These are phyloP conservation scores for Pestalotiopsis sp. DNA, from an alignment of 2,329 filamentous ascomycete genomes.

Conservation along the genomic window DNA sequence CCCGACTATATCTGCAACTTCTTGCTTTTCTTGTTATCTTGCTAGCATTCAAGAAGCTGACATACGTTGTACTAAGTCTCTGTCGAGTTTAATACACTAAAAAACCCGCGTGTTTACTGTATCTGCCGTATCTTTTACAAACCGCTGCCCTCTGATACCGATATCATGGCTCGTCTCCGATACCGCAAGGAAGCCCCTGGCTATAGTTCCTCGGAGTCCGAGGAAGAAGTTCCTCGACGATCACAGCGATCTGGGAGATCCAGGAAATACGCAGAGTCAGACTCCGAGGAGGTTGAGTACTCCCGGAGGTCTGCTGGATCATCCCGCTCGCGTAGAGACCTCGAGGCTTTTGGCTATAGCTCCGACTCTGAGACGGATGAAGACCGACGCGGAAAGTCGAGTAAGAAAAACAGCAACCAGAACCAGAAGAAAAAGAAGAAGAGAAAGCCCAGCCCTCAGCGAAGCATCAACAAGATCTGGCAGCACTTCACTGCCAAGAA, in stretches of 20 bases:
- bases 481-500: constrained; percentile 60
- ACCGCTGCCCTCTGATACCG: neutral
- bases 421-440: constrained; percentile 61
- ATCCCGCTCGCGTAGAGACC: neutral
- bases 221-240: constrained; percentile 1
- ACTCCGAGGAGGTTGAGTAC: neutral
- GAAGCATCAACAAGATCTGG: constrained; percentile 70
- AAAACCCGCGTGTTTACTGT: neutral
- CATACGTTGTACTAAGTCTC: neutral
- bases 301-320: constrained; percentile 1
- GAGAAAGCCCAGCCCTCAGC: constrained; percentile 62
- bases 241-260: neutral
- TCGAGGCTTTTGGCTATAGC: constrained; percentile 44
- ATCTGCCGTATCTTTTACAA: neutral
- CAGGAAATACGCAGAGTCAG: neutral
- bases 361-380: constrained; percentile 51
- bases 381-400: constrained; percentile 39
- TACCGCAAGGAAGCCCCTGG: constrained; percentile 1
- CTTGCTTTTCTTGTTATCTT: no score
- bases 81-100: neutral
- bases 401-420: constrained; percentile 30
- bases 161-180: constrained; percentile 3
- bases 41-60: neutral
- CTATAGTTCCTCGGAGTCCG: constrained; percentile 6
- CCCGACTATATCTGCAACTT: no score